A percentile compares a stretch with the other conserved stretches of the same genome.
phyloP scores from a whole-genome alignment of 805 yeast genomes.

The Cyberlindnera maclurae region DNA sequence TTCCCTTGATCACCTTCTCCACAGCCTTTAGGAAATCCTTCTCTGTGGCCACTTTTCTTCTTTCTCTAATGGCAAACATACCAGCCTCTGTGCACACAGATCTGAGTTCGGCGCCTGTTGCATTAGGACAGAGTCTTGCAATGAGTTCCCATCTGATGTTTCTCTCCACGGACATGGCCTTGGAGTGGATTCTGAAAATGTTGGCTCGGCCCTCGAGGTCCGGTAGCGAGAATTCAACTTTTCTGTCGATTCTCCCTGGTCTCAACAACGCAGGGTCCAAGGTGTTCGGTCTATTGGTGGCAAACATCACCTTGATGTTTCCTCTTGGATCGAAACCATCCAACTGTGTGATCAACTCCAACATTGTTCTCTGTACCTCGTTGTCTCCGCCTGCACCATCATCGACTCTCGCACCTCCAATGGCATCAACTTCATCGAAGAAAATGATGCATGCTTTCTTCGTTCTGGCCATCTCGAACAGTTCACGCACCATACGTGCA shows the following conservation, averaged over 20 bases:
- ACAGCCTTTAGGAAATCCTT: conserved; percentile 97
- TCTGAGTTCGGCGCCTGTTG: conserved; percentile 97
- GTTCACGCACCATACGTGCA: conserved; percentile 98
- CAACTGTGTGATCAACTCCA: conserved; percentile 93
- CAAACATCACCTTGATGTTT: conserved; percentile 98
- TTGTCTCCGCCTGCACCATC: conserved; percentile 99
- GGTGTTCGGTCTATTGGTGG: conserved; percentile 97
- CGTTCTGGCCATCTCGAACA: conserved; percentile 98
- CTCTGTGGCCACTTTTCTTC: conserved; percentile 97
- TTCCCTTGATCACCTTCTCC: conserved; percentile 97
- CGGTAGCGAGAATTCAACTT: conserved; percentile 94
- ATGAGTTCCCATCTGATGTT: conserved; percentile 98
- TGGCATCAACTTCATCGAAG: conserved; percentile 97
- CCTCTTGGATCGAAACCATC: conserved; percentile 99
- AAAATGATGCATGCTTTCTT: conserved; percentile 97
- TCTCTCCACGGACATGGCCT: conserved; percentile 96
- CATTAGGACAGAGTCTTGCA: conserved; percentile 94
- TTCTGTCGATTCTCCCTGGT: conserved; percentile 98
- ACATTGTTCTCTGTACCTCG: conserved; percentile 98
- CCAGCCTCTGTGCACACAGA: conserved; percentile 99
- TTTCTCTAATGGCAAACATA: conserved; percentile 97
- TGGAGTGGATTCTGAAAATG: conserved; percentile 93
- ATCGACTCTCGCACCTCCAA: conserved; percentile 99
- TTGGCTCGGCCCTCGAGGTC: conserved; percentile 97
- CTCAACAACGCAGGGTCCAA: conserved; percentile 95